Evolutionary conservation across 129 eudicot species (phyloP), one percentile per base, ranked within the genome.

Genomic region (Saposhnikovia divaricata): DNA sequence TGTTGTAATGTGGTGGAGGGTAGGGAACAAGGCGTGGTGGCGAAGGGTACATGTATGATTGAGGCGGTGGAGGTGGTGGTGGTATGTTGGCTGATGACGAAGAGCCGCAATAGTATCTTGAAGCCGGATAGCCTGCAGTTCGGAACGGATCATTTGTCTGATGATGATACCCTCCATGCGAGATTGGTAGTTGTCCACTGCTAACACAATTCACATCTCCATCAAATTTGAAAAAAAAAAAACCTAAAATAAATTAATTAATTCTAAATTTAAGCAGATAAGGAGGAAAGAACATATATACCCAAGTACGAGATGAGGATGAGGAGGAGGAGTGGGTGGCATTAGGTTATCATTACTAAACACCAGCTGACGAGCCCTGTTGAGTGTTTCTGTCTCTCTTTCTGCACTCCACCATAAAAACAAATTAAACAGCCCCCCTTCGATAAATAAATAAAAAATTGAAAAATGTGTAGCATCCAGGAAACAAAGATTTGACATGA

Each of bases 311-410:
- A 61, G 34, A 61, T 61, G 84, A 71, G 88, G 98, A 78, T 80
- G 90, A 78, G 85, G 80, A 66, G 87, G 80, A 53, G 88, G 76
- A 31, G 84, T 81, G n/a, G 61, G 78, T 34, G 88, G 83, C 51
- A 88, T 70, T 59, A 86, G 65, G 78, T 80, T 84, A 84, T 95
- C 97, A 83, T 88, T 90, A 48, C 84, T 83, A 80, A 88, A 92
- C 46, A 95, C 97, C 78, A 95, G 91, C 68, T 95, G 98, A 74
- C 98, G 92, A 86, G 98, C 98, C 78, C 89, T 88, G 88, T 95
- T 92, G 82, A 95, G 86, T 69, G 97, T 90, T 83, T 95, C 98
- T 44, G 97, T 95, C 91, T 95, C 98, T 89, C 98, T 92, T 85
- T 95, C 98, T 94, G 91, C 82, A 51, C 37, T 72, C 72, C 40